Conservation (phyloP, 345 rosid species). For the Euclidium syriacum region DNA sequence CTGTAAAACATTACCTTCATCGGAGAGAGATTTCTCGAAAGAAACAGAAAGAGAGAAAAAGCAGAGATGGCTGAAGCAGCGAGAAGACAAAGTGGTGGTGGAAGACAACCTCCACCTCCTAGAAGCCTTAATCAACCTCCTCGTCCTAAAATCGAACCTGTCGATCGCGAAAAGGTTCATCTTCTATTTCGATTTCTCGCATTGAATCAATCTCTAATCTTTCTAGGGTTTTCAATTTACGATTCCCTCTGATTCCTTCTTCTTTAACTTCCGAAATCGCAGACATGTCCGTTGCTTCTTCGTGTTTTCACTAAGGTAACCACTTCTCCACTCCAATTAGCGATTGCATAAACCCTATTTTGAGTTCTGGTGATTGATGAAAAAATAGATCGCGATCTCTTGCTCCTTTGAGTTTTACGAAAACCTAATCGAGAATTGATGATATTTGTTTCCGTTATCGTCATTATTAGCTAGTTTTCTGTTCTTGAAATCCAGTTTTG, state of each 20-base stretch:
- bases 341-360: neutral
- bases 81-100: slow-evolving; percentile 55
- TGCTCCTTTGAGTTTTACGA: neutral
- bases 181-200: neutral
- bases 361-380: neutral
- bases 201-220: neutral
- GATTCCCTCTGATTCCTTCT: neutral
- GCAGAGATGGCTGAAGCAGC: slow-evolving; percentile 59
- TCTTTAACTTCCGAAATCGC: slow-evolving; percentile 21
- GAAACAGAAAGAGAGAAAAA: slow-evolving; percentile 20
- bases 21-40: neutral
- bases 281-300: slow-evolving; percentile 93
- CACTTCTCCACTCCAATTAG: slow-evolving; percentile 6
- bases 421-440: neutral
- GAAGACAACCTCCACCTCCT: slow-evolving; percentile 56
- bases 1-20: neutral
- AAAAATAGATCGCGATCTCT: neutral
- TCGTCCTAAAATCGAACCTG: slow-evolving; percentile 56
- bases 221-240: neutral
- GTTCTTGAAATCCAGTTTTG: neutral
- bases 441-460: neutral
- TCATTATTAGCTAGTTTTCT: neutral
- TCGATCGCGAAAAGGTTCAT: slow-evolving; percentile 82
- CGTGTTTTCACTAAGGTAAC: slow-evolving; percentile 97
- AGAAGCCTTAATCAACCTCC: slow-evolving; percentile 57